A percentile compares a stretch with the other conserved stretches of the same genome.
Conservation (phyloP, 371 early-diverging fungal genomes). For the Mucor velutinosus region DNA sequence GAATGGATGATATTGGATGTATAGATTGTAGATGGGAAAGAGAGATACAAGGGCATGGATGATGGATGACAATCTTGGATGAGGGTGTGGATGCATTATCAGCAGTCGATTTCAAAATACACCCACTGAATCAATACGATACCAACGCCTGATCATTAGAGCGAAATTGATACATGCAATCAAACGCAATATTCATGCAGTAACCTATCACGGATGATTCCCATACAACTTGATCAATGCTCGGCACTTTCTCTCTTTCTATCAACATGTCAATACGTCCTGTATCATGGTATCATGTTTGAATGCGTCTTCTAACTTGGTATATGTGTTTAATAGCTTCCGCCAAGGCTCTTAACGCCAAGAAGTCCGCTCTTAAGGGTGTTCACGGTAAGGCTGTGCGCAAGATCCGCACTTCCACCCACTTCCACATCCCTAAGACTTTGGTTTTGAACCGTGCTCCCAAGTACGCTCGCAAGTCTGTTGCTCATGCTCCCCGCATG, state of each 20-base stretch:
- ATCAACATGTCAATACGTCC: no score
- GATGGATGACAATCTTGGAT: conserved; percentile 1
- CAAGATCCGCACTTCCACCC: conserved; percentile 87
- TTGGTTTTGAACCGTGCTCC: conserved; percentile 82
- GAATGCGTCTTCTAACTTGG: no score
- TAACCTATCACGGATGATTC: no score
- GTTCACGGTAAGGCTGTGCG: conserved; percentile 72
- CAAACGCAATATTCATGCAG: no score
- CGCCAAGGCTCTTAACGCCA: conserved; percentile 66
- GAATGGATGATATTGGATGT: not conserved
- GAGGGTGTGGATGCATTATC: not conserved
- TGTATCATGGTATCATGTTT: no score
- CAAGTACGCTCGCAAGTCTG: conserved; percentile 90
- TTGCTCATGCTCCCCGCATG: conserved; percentile 70
- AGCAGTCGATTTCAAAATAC: no score
- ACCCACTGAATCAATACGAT: no score
- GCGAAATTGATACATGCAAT: no score
- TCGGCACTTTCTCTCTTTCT: no score
- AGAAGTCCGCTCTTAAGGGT: conserved; percentile 92
- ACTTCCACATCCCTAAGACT: conserved; percentile 95
- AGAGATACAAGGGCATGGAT: conserved; percentile 3
- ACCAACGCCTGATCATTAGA: no score
- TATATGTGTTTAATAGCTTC: no score
- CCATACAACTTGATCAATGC: no score
- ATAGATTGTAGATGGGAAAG: not conserved